These are phyloP conservation scores for Aciculoconidium aculeatum DNA, from an alignment of 805 yeast species.

Conservation along the genomic window DNA sequence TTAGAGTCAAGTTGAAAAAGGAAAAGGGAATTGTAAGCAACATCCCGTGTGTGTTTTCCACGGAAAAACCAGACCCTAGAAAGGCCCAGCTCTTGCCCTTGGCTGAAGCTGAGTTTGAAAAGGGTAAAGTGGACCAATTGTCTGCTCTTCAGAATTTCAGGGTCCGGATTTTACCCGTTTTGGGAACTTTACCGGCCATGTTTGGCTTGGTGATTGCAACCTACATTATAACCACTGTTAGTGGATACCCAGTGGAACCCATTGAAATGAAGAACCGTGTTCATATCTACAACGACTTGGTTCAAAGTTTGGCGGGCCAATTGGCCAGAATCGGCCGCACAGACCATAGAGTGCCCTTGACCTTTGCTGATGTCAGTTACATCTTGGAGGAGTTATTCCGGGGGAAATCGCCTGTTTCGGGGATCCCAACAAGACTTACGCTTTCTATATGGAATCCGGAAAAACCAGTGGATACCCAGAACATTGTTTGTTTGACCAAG, in stretches of 20 bases:
- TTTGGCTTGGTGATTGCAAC: slow-evolving; percentile 91
- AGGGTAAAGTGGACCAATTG: slow-evolving; percentile 81
- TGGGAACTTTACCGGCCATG: slow-evolving; percentile 96
- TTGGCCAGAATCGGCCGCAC: slow-evolving; percentile 67
- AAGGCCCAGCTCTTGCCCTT: slow-evolving; percentile 86
- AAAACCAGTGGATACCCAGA: slow-evolving; percentile 61
- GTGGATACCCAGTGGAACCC: slow-evolving; percentile 89
- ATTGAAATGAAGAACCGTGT: slow-evolving; percentile 84
- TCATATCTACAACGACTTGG: slow-evolving; percentile 77
- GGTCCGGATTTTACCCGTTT: slow-evolving; percentile 89
- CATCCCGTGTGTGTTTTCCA: slow-evolving; percentile 84
- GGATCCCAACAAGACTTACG: slow-evolving; percentile 72
- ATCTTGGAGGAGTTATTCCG: slow-evolving; percentile 87
- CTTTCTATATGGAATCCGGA: slow-evolving; percentile 81
- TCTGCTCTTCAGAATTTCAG: slow-evolving; percentile 86
- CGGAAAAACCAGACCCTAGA: slow-evolving; percentile 94
- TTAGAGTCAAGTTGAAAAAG: slow-evolving; percentile 76
- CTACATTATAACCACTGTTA: slow-evolving; percentile 66
- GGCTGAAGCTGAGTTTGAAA: slow-evolving; percentile 71
- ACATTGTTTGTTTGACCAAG: slow-evolving; percentile 81
- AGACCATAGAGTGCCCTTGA: slow-evolving; percentile 72
- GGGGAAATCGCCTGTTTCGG: slow-evolving; percentile 85
- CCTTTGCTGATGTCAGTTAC: slow-evolving; percentile 70
- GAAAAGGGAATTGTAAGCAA: slow-evolving; percentile 70
- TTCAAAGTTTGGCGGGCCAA: slow-evolving; percentile 83